Base-by-base conservation (phyloP, 495 filamentous ascomycete genomes). In the Elaphomyces granulatus region DNA sequence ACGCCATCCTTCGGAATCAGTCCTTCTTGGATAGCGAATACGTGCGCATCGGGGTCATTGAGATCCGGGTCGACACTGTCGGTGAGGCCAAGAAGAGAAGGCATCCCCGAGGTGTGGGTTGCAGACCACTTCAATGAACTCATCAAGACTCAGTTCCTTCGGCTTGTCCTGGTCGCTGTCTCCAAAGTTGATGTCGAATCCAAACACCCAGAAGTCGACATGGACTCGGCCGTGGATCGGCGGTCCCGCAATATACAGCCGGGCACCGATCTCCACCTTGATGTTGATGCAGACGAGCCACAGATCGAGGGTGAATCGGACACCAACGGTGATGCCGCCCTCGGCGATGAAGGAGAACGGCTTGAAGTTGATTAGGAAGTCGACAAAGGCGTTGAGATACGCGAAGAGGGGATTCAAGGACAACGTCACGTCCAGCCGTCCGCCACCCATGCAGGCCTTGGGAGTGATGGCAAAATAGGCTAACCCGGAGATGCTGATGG, bases 381-480 rank as follows among this genome's bases (percentile, higher is more conserved):
- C 62, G 14, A 53, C 54, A 16, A 33, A 65, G 1, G 62, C 65
- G 32, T 67, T 55, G 34, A 72, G 63, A 32, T 34, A 64, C 1
- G 68, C 70, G 2, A 41, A 38, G 2, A 73, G 32, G 0, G 54
- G 46, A 0, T 61, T 61, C 0, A 51, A 33, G 3, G 21, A 20
- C 8, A 69, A 40, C 0, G 42, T 20, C 0, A 51, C 61, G 15
- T 56, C 28, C 0, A 70, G 44, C 1, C 39, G 20, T 0, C 58
- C 66, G 2, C 71, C 71, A 14, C 45, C 67, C 71, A 74, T 74
- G 45, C 51, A 59, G 0, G 40, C 47, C 37, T 65, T 65, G 6
- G 69, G 69, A 1, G 69, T 74, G 34, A 75, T 63, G 30, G 67
- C 69, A 42, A 71, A 71, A 45, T 70, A 73, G 3, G 61, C 59